These are phyloP conservation scores for Hanseniaspora valbyensis DNA, from an alignment of 805 yeast species.

Conservation along the genomic window DNA sequence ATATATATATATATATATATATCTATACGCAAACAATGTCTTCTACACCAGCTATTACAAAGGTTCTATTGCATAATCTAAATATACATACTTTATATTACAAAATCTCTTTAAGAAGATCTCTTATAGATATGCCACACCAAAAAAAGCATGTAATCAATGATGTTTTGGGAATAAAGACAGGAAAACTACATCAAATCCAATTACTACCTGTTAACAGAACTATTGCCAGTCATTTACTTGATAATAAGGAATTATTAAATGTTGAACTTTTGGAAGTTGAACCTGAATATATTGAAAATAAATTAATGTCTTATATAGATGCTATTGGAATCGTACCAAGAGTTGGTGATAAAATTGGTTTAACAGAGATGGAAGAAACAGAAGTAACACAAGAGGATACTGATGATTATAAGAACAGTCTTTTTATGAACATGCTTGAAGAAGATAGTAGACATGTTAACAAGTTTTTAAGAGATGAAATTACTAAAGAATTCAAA, in stretches of 20 bases:
- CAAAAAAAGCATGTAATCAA: background rate
- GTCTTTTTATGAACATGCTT: background rate
- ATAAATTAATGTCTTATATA: background rate
- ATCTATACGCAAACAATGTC: too few relatives aligned
- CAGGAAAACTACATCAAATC: conserved; percentile 6
- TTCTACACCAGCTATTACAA: background rate
- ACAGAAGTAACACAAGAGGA: background rate
- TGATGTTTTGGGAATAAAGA: conserved; percentile 2
- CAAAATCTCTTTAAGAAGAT: conserved; percentile 13
- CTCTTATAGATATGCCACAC: conserved; percentile 13
- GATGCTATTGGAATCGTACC: background rate
- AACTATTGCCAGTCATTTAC: conserved; percentile 4
- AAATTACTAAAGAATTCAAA: background rate
- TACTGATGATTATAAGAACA: background rate
- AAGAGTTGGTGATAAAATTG: background rate
- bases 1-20: too few relatives aligned
- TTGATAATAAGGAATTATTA: conserved; percentile 8
- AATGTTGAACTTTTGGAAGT: conserved; percentile 9
- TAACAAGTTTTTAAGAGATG: conserved; percentile 1
- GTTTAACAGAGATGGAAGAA: background rate
- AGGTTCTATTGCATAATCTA: background rate
- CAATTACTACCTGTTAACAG: conserved; percentile 9
- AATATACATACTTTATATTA: conserved; percentile 10
- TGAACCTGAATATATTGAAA: background rate
- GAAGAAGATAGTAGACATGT: background rate